Percentiles rank a stretch among this genome's conserved stretches.
phyloP scores from a whole-genome alignment of 2,329 filamentous ascomycete species.

The Zymoseptoria brevis region DNA sequence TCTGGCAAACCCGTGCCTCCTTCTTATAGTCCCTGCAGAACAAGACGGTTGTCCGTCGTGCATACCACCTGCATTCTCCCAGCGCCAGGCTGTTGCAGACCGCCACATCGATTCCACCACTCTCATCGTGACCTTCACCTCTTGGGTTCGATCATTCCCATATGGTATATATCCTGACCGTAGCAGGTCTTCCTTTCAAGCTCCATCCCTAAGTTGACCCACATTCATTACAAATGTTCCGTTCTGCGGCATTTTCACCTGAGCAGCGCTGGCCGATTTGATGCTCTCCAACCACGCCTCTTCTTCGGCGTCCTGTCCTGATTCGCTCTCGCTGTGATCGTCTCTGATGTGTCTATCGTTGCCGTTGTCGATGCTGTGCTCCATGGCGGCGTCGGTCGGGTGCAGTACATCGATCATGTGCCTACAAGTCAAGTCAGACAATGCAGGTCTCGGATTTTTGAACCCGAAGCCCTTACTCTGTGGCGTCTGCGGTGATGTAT shows the following conservation, averaged over 20 bases:
- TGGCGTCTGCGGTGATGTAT: conserved; percentile 42
- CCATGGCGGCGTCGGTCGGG: conserved; percentile 31
- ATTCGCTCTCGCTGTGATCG: background rate
- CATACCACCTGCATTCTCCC: background rate
- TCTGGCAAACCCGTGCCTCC: background rate
- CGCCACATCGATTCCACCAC: background rate
- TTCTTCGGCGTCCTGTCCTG: conserved; percentile 18
- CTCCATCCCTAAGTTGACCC: background rate
- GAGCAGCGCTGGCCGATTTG: conserved; percentile 16
- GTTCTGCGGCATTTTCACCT: conserved; percentile 21
- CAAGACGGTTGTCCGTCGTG: background rate
- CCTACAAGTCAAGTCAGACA: conserved; percentile 23
- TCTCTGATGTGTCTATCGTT: conserved; percentile 1
- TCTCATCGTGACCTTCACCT: background rate
- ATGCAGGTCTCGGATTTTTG: background rate
- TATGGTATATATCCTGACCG: background rate
- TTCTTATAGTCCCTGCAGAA: background rate
- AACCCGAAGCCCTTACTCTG: conserved; percentile 34
- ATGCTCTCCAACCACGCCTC: conserved; percentile 28
- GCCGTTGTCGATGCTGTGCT: conserved; percentile 12
- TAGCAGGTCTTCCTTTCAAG: background rate
- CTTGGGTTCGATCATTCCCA: background rate
- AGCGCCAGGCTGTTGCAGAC: background rate
- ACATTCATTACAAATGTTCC: conserved; percentile 25
- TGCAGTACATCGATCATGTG: conserved; percentile 45